Base-by-base conservation (phyloP, 2,329 filamentous ascomycete species). In the Microcyclospora tardicrescens region DNA sequence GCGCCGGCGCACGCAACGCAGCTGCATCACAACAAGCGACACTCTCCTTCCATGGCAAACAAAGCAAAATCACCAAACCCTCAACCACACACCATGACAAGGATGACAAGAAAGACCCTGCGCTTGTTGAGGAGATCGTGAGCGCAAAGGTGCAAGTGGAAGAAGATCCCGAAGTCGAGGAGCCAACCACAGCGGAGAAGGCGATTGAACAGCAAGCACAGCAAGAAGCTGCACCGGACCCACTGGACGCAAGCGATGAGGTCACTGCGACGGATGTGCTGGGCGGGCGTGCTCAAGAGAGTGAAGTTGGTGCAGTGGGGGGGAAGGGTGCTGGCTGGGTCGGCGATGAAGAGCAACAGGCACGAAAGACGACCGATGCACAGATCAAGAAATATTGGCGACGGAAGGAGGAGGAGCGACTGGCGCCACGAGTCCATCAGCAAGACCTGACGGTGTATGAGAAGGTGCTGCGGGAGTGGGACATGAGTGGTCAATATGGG, bases 381-480 rank as follows among this genome's bases (percentile, higher is more conserved):
- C 77, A 84, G 51, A 77, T 96, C 45, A 73, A 73, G 50, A 69
- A 68, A 54, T 95, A 94, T 59, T 95, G 86, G 86, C 67, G 67
- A 47, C 61, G 61, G 10, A 75, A 89, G 48, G 84, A 94, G 65
- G 65, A 66, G 31, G 70, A 77, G 52, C 71, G 84, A 49, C 71
- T 69, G 42, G 75, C 83, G 13, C 73, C 74, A 32, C 67, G 81
- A 51, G 77, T 93, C 28, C 91, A 96, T 55, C 85, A 93, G 62
- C 62, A 79, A 51, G 79, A 70, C 2, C 57, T 96, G 49, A 72
- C 68, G 10, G 49, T 82, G 34, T 71, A 81, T 40, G 87, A 96
- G 69, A 94, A 89, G 67, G 77, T 96, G 16, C 62, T 96, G 53
- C 71, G 89, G 46, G 84, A 94, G 58, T 98, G 91, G 62, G 91